Evolutionary conservation across 2,329 filamentous ascomycete genomes (phyloP).

Genomic region (Paecilomyces dactylethromorphus): DNA sequence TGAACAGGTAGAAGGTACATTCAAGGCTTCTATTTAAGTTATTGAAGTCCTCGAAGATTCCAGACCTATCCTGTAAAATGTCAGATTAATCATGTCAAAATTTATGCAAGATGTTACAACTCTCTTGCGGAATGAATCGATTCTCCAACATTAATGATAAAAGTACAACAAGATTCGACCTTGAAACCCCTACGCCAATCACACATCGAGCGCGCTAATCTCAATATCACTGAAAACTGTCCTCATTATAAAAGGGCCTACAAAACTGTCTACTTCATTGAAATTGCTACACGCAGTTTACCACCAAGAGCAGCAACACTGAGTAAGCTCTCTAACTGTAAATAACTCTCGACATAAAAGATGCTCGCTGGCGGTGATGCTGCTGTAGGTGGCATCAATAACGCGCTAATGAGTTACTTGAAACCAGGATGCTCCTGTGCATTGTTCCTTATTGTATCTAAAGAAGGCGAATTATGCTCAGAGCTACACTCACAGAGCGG

Average conservation of each 20-base stretch:
- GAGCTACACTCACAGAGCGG: no score
- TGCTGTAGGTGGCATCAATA: background rate
- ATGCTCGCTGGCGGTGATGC: background rate
- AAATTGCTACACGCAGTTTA: background rate
- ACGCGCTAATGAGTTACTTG: background rate
- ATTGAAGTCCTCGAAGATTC: background rate
- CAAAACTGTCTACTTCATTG: background rate
- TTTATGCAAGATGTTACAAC: background rate
- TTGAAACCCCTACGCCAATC: background rate
- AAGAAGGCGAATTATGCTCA: no score
- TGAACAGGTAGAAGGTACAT: slow-evolving; percentile 32
- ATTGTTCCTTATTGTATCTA: background rate
- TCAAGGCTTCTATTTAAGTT: background rate
- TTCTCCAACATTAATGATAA: no score
- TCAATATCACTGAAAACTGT: background rate
- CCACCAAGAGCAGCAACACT: background rate
- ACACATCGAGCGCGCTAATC: background rate
- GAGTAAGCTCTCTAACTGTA: background rate
- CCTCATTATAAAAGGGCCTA: background rate
- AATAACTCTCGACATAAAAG: background rate
- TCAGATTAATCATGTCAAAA: background rate
- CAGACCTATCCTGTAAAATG: background rate
- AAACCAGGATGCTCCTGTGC: background rate
- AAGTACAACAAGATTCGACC: background rate
- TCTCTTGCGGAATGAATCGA: background rate